These are phyloP conservation scores for Leccinum rimulosum DNA, from an alignment of 768 basidiomycete genomes.

Conservation along the genomic window DNA sequence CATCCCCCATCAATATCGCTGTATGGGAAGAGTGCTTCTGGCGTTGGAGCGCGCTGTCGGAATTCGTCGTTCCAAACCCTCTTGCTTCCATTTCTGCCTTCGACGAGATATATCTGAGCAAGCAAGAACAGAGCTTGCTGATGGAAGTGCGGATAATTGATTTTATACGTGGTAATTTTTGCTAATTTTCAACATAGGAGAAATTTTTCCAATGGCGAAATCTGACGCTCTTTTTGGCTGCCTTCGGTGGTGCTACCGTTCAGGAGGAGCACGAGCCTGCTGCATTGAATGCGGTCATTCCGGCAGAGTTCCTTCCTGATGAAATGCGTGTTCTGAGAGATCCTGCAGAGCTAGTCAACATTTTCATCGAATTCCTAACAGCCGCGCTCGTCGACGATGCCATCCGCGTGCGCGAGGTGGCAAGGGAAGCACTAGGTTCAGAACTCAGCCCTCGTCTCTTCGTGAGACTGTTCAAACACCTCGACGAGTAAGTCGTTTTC, in stretches of 20 bases:
- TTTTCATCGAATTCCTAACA: slow-evolving; percentile 69
- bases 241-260: slow-evolving; percentile 66
- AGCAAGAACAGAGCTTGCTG: slow-evolving; percentile 37
- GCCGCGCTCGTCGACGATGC: slow-evolving; percentile 62
- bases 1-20: slow-evolving; percentile 66
- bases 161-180: background rate
- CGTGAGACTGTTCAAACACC: slow-evolving; percentile 59
- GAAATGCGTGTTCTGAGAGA: slow-evolving; percentile 63
- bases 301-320: slow-evolving; percentile 62
- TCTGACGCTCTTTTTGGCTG: slow-evolving; percentile 71
- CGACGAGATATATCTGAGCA: slow-evolving; percentile 34
- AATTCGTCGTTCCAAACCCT: slow-evolving; percentile 47
- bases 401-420: slow-evolving; percentile 69
- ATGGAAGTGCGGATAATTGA: slow-evolving; percentile 33
- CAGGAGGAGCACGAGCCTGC: slow-evolving; percentile 49
- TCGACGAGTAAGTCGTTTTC: slow-evolving; percentile 62
- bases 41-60: slow-evolving; percentile 67
- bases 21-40: slow-evolving; percentile 84
- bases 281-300: slow-evolving; percentile 53
- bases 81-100: slow-evolving; percentile 34
- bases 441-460: slow-evolving; percentile 76
- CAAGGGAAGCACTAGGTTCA: slow-evolving; percentile 74
- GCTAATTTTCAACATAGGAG: slow-evolving; percentile 45
- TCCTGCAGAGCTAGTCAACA: slow-evolving; percentile 55
- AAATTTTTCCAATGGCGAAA: slow-evolving; percentile 84